phyloP scores from a whole-genome alignment of 164 flowering plant genomes.

The Litsea cubeba region DNA sequence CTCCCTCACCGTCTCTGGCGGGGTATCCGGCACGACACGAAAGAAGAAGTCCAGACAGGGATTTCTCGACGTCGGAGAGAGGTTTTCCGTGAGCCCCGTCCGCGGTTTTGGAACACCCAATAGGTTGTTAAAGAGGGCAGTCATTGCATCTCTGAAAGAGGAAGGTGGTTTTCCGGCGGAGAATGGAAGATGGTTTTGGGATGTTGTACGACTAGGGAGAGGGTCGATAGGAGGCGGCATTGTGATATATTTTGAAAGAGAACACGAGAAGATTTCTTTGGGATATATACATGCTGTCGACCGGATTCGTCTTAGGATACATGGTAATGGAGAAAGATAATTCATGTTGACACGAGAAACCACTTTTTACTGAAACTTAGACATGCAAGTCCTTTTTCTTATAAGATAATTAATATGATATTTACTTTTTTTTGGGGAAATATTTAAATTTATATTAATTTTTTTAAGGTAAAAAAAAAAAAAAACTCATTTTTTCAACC shows the following conservation, averaged over 20 bases:
- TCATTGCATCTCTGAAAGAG: conserved; percentile 5
- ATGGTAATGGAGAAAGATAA: too few relatives aligned
- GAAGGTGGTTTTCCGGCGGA: neutral
- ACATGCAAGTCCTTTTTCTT: too few relatives aligned
- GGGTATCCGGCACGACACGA: conserved; percentile 49
- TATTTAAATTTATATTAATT: too few relatives aligned
- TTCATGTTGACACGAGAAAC: too few relatives aligned
- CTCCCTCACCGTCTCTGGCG: conserved; percentile 20
- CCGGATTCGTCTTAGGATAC: too few relatives aligned
- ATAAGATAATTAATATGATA: too few relatives aligned
- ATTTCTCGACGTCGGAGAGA: conserved; percentile 42
- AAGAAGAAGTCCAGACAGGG: conserved; percentile 66
- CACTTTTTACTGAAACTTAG: too few relatives aligned
- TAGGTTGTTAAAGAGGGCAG: conserved; percentile 2
- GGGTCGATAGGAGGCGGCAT: too few relatives aligned
- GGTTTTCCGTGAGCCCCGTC: conserved; percentile 39
- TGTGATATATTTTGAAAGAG: neutral
- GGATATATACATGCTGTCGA: too few relatives aligned
- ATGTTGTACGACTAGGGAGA: neutral
- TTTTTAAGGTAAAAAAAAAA: too few relatives aligned
- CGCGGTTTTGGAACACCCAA: neutral
- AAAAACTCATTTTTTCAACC: too few relatives aligned
- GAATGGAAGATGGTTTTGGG: neutral
- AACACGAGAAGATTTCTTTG: conserved; percentile 10
- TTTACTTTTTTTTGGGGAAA: too few relatives aligned